Base-by-base conservation (phyloP, 306 rosid genomes). In the Leucaena leucocephala region DNA sequence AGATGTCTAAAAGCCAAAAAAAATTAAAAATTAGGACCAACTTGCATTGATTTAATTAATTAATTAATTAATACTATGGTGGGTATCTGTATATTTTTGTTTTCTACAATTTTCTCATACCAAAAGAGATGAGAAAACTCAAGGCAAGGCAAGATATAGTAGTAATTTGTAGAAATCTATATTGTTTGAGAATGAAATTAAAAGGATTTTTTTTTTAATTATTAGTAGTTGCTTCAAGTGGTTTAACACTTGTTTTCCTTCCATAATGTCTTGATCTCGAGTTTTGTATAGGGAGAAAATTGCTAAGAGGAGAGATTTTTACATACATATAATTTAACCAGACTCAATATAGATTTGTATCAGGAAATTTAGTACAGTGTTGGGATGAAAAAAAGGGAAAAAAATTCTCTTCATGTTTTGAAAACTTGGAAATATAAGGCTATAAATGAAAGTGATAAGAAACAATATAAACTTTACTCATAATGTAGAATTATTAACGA, bases 1-100 rank as follows among this genome's bases (percentile, higher is more conserved):
- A 34, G 35, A 38, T 66, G 49, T 21, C 76, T 35, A 80, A 45
- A 74, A 68, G 84, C 36, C 84, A 54, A 15, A 64, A 27, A 35
- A 64, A n/a, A 64, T n/a, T n/a, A 33, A 39, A 45, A 71, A 10
- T 43, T 45, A 66, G 44, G 16, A 27, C 44, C 15, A 45, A 57
- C 66, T 16, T 40, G 2, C 6, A 43, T 14, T 67, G 35, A 68
- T 27, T 11, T 27, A 59, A 22, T 33, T 61, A 61, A 61, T 33
- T 27, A 27, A 27, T 27, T 27, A 27, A 27, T 7, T 27, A 4
- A 59, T 27, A 13, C 66, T 22, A 11, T 5, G 17, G 2, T 33
- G 36, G 4, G 2, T 27, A 10, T 33, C 4, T 27, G 61, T 55
- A 55, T n/a, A 55, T 19, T 54, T 38, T 52, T 14, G 3, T 13